Base-by-base conservation (phyloP, 768 basidiomycete genomes). In the Mrakia frigida region DNA sequence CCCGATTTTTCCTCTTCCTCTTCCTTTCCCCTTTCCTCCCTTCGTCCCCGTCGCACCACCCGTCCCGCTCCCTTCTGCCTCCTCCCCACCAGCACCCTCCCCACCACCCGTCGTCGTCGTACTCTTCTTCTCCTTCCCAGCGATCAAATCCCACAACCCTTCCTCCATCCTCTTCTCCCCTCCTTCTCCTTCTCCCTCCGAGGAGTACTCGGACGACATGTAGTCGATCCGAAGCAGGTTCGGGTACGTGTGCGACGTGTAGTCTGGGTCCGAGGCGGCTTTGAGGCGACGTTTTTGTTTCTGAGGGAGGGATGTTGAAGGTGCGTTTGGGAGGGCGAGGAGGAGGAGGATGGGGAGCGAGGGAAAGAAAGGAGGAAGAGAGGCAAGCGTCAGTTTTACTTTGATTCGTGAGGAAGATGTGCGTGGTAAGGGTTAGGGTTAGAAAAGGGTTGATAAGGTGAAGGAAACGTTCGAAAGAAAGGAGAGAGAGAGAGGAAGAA, bases 251-350 rank as follows among this genome's bases (percentile, higher is more conserved):
- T 41, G 9, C 16, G 79, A 78, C 5, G 77, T 28, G 41, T 46
- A 76, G 28, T 16, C 18, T 0, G 80, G 78, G 52, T 82, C 80
- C 0, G 72, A 10, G 3, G 80, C 70, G 31, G 81, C 77, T 76
- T 80, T 80, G 9, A 78, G 33, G 6, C 83, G 78, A 41, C 80
- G 79, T 78, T 82, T 81, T 74, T 82, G 82, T 80, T 83, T 83
- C 82, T 83, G 69, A 31, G 28, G 1, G n/a, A n/a, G n/a, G n/a
- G n/a, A n/a, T n/a, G n/a, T n/a, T n/a, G n/a, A n/a, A n/a, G n/a
- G n/a, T 0, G 46, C 2, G 46, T 21, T 5, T 18, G 46, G 21
- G 46, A 4, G 46, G 21, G 43, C 46, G 46, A 50, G 46, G 46
- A 0, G 16, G n/a, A n/a, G n/a, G n/a, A n/a, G n/a, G n/a, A n/a